These are phyloP conservation scores for Lophiotrema nucula DNA, from an alignment of 495 filamentous ascomycete species.

Conservation along the genomic window DNA sequence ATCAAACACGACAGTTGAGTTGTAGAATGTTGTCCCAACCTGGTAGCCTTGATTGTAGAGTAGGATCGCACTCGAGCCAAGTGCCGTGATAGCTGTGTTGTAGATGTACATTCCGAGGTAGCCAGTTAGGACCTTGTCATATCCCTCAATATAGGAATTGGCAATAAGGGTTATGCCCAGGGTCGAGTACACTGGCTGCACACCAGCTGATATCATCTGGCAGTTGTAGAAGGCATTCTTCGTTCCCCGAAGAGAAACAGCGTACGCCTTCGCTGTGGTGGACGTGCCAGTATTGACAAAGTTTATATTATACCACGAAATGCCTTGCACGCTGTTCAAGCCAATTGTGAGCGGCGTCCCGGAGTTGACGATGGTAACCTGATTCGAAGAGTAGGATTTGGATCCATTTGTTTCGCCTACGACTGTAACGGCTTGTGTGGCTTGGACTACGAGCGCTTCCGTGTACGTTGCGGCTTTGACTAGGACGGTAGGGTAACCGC, in stretches of 20 bases:
- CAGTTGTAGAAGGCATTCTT: slow-evolving; percentile 18
- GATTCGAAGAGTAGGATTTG: not conserved
- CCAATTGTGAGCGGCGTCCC: not conserved
- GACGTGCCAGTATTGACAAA: slow-evolving; percentile 2
- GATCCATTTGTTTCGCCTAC: not conserved
- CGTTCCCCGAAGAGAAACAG: slow-evolving; percentile 10
- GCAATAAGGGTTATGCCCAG: slow-evolving; percentile 4
- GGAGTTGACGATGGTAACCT: slow-evolving; percentile 8
- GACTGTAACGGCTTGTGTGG: slow-evolving; percentile 2
- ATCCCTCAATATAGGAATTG: slow-evolving; percentile 16
- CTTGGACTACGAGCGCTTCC: not conserved
- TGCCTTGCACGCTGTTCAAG: not conserved
- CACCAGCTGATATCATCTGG: slow-evolving; percentile 11
- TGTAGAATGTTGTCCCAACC: slow-evolving; percentile 13
- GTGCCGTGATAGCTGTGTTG: slow-evolving; percentile 3
- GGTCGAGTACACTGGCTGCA: not conserved
- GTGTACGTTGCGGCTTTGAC: not conserved
- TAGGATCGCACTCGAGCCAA: not conserved
- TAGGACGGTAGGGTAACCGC: not conserved
- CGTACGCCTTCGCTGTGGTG: not conserved
- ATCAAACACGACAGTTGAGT: slow-evolving; percentile 19
- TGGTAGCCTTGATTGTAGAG: slow-evolving; percentile 2
- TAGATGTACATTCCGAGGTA: slow-evolving; percentile 15
- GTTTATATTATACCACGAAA: slow-evolving; percentile 12
- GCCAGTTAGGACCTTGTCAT: slow-evolving; percentile 16